Conservation (phyloP, 1,139 yeast species). For the Sugiyamaella neomexicana region DNA sequence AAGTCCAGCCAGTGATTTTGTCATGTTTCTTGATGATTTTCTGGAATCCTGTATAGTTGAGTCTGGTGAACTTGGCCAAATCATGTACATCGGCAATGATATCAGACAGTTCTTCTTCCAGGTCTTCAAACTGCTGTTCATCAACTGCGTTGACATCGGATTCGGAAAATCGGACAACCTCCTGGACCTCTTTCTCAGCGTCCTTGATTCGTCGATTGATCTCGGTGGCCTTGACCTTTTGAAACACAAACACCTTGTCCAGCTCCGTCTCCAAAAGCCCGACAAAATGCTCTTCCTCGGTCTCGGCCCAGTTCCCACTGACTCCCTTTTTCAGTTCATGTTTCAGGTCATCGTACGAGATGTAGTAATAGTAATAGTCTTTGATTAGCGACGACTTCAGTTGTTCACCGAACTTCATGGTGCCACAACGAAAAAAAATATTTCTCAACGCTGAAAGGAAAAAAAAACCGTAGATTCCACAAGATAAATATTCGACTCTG, state of each 20-base stretch:
- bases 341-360: conserved; percentile 86
- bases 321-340: conserved; percentile 68
- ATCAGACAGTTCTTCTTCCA: conserved; percentile 89
- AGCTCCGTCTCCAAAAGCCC: conserved; percentile 73
- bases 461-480: too few relatives aligned
- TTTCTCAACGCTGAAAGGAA: not conserved
- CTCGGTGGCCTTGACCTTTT: conserved; percentile 82
- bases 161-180: conserved; percentile 55
- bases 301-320: conserved; percentile 66
- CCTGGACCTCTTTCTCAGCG: conserved; percentile 65
- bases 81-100: conserved; percentile 97
- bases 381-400: conserved; percentile 44
- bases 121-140: conserved; percentile 85
- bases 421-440: not conserved
- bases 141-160: conserved; percentile 34
- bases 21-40: conserved; percentile 96
- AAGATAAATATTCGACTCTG: too few relatives aligned
- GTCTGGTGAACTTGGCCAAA: conserved; percentile 85
- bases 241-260: conserved; percentile 88
- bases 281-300: conserved; percentile 77
- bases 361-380: conserved; percentile 86
- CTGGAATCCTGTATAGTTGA: conserved; percentile 94
- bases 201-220: conserved; percentile 80
- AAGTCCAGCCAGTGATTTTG: conserved; percentile 76
- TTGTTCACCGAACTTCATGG: conserved; percentile 48